Evolutionary conservation across 768 basidiomycete species (phyloP).

Genomic region (Pisolithus albus): DNA sequence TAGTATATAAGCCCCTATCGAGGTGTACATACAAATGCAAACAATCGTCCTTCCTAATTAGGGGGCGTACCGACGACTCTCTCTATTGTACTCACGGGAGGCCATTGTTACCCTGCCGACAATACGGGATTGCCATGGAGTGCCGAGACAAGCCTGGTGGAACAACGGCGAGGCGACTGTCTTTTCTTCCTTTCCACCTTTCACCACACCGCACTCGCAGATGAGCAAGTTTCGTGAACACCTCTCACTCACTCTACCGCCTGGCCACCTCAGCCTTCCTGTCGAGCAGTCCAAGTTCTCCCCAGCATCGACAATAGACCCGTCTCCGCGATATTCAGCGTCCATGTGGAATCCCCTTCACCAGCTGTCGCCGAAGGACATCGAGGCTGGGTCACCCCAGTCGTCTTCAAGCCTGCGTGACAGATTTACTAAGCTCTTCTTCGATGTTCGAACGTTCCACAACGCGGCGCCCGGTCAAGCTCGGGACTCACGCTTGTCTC

Average conservation of each 20-base stretch:
- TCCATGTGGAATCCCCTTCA: conserved; percentile 14
- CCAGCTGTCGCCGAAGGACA: conserved; percentile 15
- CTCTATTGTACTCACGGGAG: conserved; percentile 9
- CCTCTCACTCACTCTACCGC: conserved; percentile 16
- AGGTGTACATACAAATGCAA: no score
- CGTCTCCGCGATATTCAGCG: conserved; percentile 23
- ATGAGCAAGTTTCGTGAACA: conserved; percentile 29
- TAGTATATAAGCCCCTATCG: no score
- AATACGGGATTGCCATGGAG: not conserved
- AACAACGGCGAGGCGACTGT: not conserved
- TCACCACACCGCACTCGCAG: not conserved
- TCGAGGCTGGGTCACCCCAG: conserved; percentile 17
- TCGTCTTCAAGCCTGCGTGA: conserved; percentile 22
- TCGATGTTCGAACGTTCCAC: conserved; percentile 28
- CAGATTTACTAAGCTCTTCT: conserved; percentile 32
- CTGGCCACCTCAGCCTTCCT: conserved; percentile 8
- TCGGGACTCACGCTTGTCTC: conserved; percentile 15
- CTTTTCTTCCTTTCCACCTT: conserved; percentile 3
- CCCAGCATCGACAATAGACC: conserved; percentile 33
- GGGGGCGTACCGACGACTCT: not conserved
- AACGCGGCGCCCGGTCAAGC: conserved; percentile 17
- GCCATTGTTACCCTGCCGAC: conserved; percentile 14
- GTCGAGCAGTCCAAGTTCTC: conserved; percentile 37
- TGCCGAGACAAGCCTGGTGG: no score
- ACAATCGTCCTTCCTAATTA: conserved; percentile 1